Conservation (phyloP, 2,329 filamentous ascomycete species). For the Cladosporium sphaerospermum region DNA sequence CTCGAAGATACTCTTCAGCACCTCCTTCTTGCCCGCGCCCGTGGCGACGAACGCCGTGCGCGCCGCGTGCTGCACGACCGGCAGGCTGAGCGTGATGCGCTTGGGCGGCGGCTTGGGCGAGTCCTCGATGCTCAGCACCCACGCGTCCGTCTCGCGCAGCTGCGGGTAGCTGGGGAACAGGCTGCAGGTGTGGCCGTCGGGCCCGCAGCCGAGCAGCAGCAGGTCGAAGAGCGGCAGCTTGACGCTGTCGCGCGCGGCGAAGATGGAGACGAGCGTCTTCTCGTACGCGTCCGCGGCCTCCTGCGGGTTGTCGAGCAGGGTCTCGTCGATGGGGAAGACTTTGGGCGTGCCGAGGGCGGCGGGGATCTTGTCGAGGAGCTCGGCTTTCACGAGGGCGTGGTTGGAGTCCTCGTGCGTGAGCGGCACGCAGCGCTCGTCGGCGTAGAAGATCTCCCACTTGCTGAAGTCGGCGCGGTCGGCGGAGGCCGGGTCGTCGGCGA, state of each 20-base stretch:
- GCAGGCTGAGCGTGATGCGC: slow-evolving; percentile 86
- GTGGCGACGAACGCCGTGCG: slow-evolving; percentile 90
- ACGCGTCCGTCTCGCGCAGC: slow-evolving; percentile 78
- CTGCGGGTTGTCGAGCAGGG: slow-evolving; percentile 68
- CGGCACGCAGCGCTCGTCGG: slow-evolving; percentile 91
- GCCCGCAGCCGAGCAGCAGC: slow-evolving; percentile 84
- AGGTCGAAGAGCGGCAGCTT: slow-evolving; percentile 93
- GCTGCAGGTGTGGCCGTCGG: slow-evolving; percentile 95
- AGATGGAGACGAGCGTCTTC: slow-evolving; percentile 74
- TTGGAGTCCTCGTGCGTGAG: slow-evolving; percentile 92
- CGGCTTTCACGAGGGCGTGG: slow-evolving; percentile 78
- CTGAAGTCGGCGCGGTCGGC: slow-evolving; percentile 67
- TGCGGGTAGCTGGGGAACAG: slow-evolving; percentile 87
- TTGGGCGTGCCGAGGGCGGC: slow-evolving; percentile 57
- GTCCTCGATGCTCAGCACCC: slow-evolving; percentile 87
- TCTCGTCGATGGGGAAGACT: slow-evolving; percentile 72
- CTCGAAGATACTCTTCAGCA: slow-evolving; percentile 90
- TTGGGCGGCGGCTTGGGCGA: slow-evolving; percentile 89
- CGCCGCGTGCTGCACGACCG: slow-evolving; percentile 79
- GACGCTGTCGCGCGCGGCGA: slow-evolving; percentile 88
- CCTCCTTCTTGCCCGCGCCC: slow-evolving; percentile 79
- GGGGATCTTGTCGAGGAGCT: slow-evolving; percentile 85
- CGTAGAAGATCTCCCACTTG: slow-evolving; percentile 98
- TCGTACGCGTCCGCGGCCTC: slow-evolving; percentile 94
- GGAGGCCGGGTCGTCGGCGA: slow-evolving; percentile 46